Conservation (phyloP, 495 filamentous ascomycete species). For the Annulohypoxylon bovei region DNA sequence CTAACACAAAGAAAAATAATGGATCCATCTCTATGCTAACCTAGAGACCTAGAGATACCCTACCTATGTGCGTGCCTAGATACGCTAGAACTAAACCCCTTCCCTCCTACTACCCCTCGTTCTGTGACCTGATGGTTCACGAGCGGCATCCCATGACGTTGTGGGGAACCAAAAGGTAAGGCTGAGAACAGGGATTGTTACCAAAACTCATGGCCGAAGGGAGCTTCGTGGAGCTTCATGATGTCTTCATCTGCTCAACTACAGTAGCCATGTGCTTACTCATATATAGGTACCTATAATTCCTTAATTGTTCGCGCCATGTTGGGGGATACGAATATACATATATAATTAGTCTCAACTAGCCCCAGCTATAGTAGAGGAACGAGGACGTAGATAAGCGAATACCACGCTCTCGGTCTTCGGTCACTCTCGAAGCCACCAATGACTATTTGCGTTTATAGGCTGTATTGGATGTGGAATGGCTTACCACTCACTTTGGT, state of each 20-base stretch:
- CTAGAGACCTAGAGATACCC: neutral
- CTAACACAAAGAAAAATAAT: conserved; percentile 26
- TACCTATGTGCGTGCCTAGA: conserved; percentile 5
- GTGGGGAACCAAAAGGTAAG: conserved; percentile 25
- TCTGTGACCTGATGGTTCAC: conserved; percentile 34
- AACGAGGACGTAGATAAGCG: conserved; percentile 20
- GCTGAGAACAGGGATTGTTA: conserved; percentile 27
- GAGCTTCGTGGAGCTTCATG: neutral
- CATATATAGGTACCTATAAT: neutral
- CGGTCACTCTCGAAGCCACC: conserved; percentile 3
- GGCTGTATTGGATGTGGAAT: conserved; percentile 18
- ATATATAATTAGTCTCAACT: neutral
- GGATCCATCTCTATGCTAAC: conserved; percentile 12
- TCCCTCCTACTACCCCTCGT: conserved; percentile 33
- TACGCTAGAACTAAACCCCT: neutral
- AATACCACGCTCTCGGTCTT: conserved; percentile 17
- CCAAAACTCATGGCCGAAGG: conserved; percentile 9
- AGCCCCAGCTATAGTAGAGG: neutral
- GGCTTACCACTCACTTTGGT: neutral
- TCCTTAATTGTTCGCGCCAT: neutral
- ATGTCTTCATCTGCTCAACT: conserved; percentile 1
- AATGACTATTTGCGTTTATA: conserved; percentile 1
- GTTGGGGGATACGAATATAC: neutral
- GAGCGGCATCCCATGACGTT: conserved; percentile 30
- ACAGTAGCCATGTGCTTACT: neutral